These are phyloP conservation scores for Guadua angustifolia DNA, from an alignment of 176 grass and related monocot genomes.

Conservation along the genomic window DNA sequence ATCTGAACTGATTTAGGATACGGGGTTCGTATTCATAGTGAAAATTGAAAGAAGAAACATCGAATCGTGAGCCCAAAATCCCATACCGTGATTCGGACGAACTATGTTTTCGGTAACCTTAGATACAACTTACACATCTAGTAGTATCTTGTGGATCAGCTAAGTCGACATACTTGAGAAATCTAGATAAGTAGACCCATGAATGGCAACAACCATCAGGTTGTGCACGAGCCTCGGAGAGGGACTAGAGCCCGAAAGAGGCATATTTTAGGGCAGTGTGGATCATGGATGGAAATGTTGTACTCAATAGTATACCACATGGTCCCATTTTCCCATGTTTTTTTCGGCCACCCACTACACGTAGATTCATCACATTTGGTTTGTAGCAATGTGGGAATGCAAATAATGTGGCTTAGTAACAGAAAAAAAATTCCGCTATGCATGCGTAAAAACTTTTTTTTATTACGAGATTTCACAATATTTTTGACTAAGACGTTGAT, in stretches of 20 bases:
- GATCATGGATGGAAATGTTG: constrained; percentile 48
- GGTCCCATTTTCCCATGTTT: not conserved
- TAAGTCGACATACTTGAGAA: not conserved
- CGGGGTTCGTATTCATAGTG: too few species aligned
- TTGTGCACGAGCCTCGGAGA: constrained; percentile 48
- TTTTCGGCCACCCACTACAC: not conserved
- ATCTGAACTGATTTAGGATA: too few species aligned
- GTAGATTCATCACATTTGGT: not conserved
- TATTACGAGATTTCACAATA: too few species aligned
- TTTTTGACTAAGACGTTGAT: not conserved
- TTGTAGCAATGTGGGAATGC: constrained; percentile 28
- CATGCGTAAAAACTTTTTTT: not conserved
- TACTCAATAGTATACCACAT: constrained; percentile 24
- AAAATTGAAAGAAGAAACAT: too few species aligned
- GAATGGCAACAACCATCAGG: constrained; percentile 38
- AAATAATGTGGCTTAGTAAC: constrained; percentile 1
- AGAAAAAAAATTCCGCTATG: too few species aligned
- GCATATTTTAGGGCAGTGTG: constrained; percentile 37
- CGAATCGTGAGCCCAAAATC: too few species aligned
- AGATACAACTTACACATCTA: not conserved
- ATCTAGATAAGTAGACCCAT: not conserved
- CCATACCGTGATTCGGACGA: too few species aligned
- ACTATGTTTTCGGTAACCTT: too few species aligned
- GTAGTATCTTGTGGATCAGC: not conserved
- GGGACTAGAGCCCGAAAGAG: constrained; percentile 43